A percentile compares a stretch with the other conserved stretches of the same genome.
phyloP scores from a whole-genome alignment of 768 basidiomycete species.

The Collybia mongolica region DNA sequence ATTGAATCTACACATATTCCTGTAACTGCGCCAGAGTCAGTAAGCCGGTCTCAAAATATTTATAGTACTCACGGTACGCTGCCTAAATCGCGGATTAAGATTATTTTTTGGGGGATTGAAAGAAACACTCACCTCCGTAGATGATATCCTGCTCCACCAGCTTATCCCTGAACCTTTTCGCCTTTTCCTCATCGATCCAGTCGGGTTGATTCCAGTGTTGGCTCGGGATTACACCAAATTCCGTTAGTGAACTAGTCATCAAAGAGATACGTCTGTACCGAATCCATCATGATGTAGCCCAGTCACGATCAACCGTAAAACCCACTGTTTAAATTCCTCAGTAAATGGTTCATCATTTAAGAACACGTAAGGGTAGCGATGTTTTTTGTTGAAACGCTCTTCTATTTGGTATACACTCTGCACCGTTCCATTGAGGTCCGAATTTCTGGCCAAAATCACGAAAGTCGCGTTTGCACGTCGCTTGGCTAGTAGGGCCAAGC shows the following conservation, averaged over 20 bases:
- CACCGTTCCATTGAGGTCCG: conserved; percentile 57
- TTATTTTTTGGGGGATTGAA: not conserved
- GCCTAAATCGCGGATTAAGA: conserved; percentile 5
- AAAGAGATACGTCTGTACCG: conserved; percentile 19
- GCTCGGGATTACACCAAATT: conserved; percentile 65
- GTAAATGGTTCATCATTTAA: conserved; percentile 84
- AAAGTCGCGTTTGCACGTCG: conserved; percentile 4
- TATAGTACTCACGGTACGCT: conserved; percentile 27
- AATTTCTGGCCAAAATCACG: conserved; percentile 47
- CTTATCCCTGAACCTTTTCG: conserved; percentile 50
- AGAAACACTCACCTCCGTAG: conserved; percentile 28
- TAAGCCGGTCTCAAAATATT: not conserved
- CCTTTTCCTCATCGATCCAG: conserved; percentile 75
- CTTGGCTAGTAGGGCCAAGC: too few species aligned
- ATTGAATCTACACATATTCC: conserved; percentile 79
- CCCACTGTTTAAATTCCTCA: conserved; percentile 69
- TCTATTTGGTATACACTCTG: conserved; percentile 74
- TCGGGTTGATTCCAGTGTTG: conserved; percentile 78
- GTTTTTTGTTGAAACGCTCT: conserved; percentile 76
- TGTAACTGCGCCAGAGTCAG: conserved; percentile 46
- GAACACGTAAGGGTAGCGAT: conserved; percentile 85
- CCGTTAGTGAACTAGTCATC: conserved; percentile 25
- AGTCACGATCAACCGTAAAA: not conserved
- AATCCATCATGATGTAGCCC: not conserved
- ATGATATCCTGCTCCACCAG: conserved; percentile 54